These are phyloP conservation scores for Hortiboletus flavorubellus DNA, from an alignment of 768 basidiomycete genomes.

Conservation along the genomic window DNA sequence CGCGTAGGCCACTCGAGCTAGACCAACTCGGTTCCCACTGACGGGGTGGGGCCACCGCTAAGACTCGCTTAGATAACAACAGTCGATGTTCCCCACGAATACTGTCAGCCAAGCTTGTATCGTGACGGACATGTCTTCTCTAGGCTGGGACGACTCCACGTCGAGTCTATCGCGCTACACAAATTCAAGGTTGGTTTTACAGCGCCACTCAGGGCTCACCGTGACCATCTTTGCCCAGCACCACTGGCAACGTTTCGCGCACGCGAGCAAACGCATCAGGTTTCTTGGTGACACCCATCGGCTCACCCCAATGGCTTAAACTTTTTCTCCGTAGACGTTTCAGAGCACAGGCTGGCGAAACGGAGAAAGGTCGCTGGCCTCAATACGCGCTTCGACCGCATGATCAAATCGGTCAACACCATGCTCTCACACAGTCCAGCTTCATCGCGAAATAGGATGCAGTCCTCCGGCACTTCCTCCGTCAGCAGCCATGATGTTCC, in stretches of 20 bases:
- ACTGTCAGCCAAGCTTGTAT: neutral
- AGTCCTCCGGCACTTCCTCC: conserved; percentile 46
- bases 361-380: conserved; percentile 47
- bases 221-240: neutral
- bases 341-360: conserved; percentile 33
- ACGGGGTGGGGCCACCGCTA: neutral
- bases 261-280: conserved; percentile 11
- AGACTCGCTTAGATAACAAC: conserved; percentile 13
- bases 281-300: conserved; percentile 1
- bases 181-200: conserved; percentile 9
- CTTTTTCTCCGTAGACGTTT: conserved; percentile 3
- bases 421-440: conserved; percentile 28
- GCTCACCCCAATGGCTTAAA: neutral
- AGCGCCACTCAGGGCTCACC: neutral
- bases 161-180: conserved; percentile 12
- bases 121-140: neutral
- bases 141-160: conserved; percentile 6
- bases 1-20: neutral
- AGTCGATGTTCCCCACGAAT: neutral
- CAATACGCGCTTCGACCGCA: conserved; percentile 62
- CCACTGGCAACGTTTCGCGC: neutral
- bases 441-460: conserved; percentile 29
- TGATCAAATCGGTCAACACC: conserved; percentile 59
- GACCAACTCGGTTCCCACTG: neutral
- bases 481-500: conserved; percentile 40